Conservation (phyloP, 768 basidiomycete genomes). For the Tylopilus sp. region DNA sequence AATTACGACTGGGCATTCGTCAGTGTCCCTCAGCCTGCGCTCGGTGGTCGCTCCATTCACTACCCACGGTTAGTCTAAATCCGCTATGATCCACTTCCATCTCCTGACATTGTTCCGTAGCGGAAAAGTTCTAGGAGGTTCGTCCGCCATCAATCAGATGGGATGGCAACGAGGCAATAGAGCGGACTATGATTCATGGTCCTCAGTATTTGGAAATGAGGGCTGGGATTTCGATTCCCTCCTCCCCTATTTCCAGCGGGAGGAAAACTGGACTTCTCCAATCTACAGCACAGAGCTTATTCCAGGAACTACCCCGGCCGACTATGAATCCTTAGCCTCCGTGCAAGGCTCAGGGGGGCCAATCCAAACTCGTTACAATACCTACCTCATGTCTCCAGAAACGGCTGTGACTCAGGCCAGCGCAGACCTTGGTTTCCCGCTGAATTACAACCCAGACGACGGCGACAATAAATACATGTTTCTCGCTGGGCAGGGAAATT, state of each 20-base stretch:
- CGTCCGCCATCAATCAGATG: background rate
- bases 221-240: background rate
- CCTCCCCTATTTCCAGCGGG: background rate
- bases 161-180: background rate
- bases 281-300: background rate
- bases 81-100: background rate
- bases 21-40: background rate
- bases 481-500: background rate
- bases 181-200: background rate
- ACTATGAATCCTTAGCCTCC: background rate
- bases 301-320: background rate
- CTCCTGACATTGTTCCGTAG: background rate
- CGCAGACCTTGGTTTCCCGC: background rate
- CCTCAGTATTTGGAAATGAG: background rate
- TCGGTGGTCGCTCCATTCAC: background rate
- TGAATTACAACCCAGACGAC: background rate
- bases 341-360: background rate
- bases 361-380: background rate
- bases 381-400: background rate
- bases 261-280: background rate
- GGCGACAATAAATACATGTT: background rate
- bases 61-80: background rate
- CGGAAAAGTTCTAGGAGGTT: conserved; percentile 2
- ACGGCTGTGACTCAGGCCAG: background rate
- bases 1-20: background rate